phyloP scores from a whole-genome alignment of 2,329 filamentous ascomycete species.

The Arthrinium puccinioides region DNA sequence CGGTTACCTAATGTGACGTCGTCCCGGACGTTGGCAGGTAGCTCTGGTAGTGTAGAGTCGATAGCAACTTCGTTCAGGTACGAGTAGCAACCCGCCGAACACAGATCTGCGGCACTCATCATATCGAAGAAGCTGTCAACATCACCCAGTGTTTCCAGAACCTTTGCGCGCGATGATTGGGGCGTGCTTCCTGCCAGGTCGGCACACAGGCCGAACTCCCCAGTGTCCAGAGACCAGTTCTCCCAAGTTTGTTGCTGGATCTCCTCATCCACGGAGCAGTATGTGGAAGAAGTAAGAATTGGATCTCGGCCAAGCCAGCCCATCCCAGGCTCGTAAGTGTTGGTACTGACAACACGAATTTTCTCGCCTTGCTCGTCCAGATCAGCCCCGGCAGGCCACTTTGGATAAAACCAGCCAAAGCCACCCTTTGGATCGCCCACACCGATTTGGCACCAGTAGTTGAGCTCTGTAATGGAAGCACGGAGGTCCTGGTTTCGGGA shows the following conservation, averaged over 20 bases:
- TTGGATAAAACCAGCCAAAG: slow-evolving; percentile 79
- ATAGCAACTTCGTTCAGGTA: slow-evolving; percentile 33
- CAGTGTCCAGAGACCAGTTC: slow-evolving; percentile 59
- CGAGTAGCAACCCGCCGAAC: slow-evolving; percentile 40
- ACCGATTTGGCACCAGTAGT: slow-evolving; percentile 96
- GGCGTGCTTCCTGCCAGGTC: slow-evolving; percentile 31
- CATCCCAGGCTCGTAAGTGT: slow-evolving; percentile 73
- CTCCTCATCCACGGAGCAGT: slow-evolving; percentile 50
- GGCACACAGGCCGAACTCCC: slow-evolving; percentile 44
- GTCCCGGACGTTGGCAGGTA: slow-evolving; percentile 38
- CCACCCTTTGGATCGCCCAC: slow-evolving; percentile 85
- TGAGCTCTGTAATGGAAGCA: slow-evolving; percentile 73
- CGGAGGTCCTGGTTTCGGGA: slow-evolving; percentile 67
- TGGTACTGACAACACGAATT: slow-evolving; percentile 72
- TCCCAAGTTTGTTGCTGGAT: slow-evolving; percentile 58
- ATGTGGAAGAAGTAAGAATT: slow-evolving; percentile 25
- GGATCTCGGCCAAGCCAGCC: slow-evolving; percentile 64
- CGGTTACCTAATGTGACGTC: slow-evolving; percentile 43
- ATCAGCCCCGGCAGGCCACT: slow-evolving; percentile 67
- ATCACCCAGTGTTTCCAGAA: slow-evolving; percentile 33
- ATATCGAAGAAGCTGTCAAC: slow-evolving; percentile 49
- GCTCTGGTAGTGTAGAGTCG: slow-evolving; percentile 56
- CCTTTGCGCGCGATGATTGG: slow-evolving; percentile 11
- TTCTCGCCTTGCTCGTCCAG: slow-evolving; percentile 58
- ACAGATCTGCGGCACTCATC: slow-evolving; percentile 61